Evolutionary conservation across 2,329 filamentous ascomycete genomes (phyloP), one percentile per base, ranked within the genome.

Genomic region (Didymella glomerata): DNA sequence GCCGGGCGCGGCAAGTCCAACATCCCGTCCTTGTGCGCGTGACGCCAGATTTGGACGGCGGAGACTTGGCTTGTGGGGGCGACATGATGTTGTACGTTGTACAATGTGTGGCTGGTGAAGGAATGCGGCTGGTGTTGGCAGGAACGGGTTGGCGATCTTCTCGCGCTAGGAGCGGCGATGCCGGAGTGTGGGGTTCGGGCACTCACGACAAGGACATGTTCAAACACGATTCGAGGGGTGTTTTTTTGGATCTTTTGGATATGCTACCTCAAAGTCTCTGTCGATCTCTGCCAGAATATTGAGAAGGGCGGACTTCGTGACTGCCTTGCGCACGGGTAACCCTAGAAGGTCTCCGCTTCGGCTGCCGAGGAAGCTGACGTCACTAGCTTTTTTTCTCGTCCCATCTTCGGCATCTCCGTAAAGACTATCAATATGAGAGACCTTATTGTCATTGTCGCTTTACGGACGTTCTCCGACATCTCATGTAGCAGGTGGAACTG

Each of bases 1-100:
- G 46, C 11, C 54, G 59, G 13, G 47, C 46, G 14, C 54, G 54
- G 30, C 54, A 62, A 3, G 50, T 62, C 51, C 54, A 55, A 36
- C 59, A 62, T 4, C 54, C 54, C 3, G 41, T 48, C 40, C 54
- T 42, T 8, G 54, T 53, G n/a, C 54, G 45, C 16, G 48, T 53
- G n/a, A 57, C 38, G n/a, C 40, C 45, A 24, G 45, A 18, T 41
- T 36, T 53, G 30, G 36, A 27, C 13, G 41, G 22, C 24, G 41
- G 25, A 28, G 38, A n/a, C 34, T 16, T 46, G 44, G 22, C 32
- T 40, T 38, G 44, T 45, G 42, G 27, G 30, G 47, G 20, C 20
- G 54, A 50, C 58, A 61, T 57, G 36, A n/a, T 25, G 41, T 25
- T 45, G 42, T 38, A 36, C 38, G 24, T 25, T 45, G 42, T 38